Percentiles rank a stretch among this genome's conserved stretches.
These are phyloP conservation scores for Penicillium sp. DNA, from an alignment of 2,329 filamentous ascomycete genomes.

Conservation along the genomic window DNA sequence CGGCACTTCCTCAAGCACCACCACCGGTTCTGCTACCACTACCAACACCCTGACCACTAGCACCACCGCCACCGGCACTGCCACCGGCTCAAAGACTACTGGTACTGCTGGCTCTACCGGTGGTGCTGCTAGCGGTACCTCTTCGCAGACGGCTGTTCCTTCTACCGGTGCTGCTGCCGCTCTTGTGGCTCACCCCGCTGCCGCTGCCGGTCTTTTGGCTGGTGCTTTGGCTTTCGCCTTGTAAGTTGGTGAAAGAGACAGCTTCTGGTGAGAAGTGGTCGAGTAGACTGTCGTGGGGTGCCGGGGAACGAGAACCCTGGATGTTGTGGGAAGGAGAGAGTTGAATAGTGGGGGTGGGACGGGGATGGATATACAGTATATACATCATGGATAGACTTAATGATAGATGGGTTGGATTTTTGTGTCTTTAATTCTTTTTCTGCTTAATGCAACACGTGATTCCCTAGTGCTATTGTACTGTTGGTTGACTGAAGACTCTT, in stretches of 20 bases:
- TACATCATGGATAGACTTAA: not conserved
- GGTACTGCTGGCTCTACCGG: conserved; percentile 14
- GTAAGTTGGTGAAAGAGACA: conserved; percentile 4
- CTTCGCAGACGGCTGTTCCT: conserved; percentile 11
- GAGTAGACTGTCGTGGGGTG: not conserved
- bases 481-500: too few relatives aligned
- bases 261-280: not conserved
- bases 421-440: not conserved
- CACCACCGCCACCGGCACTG: conserved; percentile 7
- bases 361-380: not conserved
- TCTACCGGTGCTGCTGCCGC: conserved; percentile 18
- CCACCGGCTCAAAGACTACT: conserved; percentile 9
- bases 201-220: conserved; percentile 23
- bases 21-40: conserved; percentile 13
- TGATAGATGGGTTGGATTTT: not conserved
- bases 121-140: conserved; percentile 5
- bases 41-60: conserved; percentile 9
- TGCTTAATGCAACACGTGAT: too few relatives aligned
- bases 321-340: not conserved
- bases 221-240: conserved; percentile 25
- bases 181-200: conserved; percentile 17
- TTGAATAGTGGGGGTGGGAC: not conserved
- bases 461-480: too few relatives aligned
- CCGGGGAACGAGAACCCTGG: not conserved
- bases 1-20: conserved; percentile 13